These are phyloP conservation scores for Cubamyces sp. DNA, from an alignment of 768 basidiomycete genomes.

Conservation along the genomic window DNA sequence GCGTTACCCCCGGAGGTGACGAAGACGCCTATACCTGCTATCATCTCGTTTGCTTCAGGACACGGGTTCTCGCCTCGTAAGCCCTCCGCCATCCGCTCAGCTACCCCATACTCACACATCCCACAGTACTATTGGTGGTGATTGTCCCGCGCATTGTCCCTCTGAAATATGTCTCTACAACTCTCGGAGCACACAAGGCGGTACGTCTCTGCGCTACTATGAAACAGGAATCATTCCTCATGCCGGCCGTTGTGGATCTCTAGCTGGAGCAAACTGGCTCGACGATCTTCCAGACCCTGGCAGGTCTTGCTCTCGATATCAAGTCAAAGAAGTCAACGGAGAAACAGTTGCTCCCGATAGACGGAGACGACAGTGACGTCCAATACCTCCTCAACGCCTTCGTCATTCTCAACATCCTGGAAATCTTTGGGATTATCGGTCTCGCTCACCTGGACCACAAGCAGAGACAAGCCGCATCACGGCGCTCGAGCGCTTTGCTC, in stretches of 20 bases:
- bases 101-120: background rate
- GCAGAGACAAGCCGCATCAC: slow-evolving; percentile 38
- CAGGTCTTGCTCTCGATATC: slow-evolving; percentile 69
- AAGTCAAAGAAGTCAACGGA: slow-evolving; percentile 35
- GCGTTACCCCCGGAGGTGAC: slow-evolving; percentile 62
- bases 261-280: slow-evolving; percentile 79
- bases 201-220: slow-evolving; percentile 39
- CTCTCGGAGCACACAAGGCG: slow-evolving; percentile 77
- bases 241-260: background rate
- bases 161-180: slow-evolving; percentile 74
- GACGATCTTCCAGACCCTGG: slow-evolving; percentile 71
- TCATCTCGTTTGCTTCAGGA: slow-evolving; percentile 64
- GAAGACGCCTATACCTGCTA: slow-evolving; percentile 59
- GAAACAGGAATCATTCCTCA: too few species aligned
- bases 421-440: slow-evolving; percentile 53
- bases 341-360: background rate
- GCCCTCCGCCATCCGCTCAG: slow-evolving; percentile 28
- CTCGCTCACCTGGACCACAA: slow-evolving; percentile 53
- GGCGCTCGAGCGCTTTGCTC: slow-evolving; percentile 22
- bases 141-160: slow-evolving; percentile 75
- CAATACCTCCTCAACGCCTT: slow-evolving; percentile 63
- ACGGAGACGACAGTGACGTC: slow-evolving; percentile 32
- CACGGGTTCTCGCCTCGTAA: slow-evolving; percentile 75
- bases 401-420: slow-evolving; percentile 57
- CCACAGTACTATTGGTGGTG: slow-evolving; percentile 69